A percentile compares a stretch with the other conserved stretches of the same genome.
These are phyloP conservation scores for Myxozyma kluyveri DNA, from an alignment of 805 yeast genomes.

Conservation along the genomic window DNA sequence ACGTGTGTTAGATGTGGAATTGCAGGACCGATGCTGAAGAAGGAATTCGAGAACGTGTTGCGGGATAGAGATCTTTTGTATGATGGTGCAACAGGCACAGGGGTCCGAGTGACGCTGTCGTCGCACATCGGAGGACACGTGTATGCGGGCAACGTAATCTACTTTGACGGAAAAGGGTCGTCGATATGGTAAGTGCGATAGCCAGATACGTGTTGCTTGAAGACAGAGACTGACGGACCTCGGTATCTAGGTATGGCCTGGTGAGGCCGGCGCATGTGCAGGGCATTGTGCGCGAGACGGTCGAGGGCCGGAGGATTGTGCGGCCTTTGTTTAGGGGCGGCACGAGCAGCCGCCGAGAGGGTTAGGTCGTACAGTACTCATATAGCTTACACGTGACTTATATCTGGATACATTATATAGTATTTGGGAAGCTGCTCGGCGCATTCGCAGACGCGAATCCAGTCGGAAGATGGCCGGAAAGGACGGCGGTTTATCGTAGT, in stretches of 20 bases:
- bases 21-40: slow-evolving; percentile 55
- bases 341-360: too few species aligned
- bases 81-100: slow-evolving; percentile 19
- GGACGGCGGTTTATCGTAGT: too few species aligned
- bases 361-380: background rate
- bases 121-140: slow-evolving; percentile 87
- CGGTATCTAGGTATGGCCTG: slow-evolving; percentile 68
- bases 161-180: slow-evolving; percentile 48
- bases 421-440: too few species aligned
- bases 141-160: slow-evolving; percentile 77
- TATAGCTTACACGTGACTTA: background rate
- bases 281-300: slow-evolving; percentile 57
- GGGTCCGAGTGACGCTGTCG: slow-evolving; percentile 47
- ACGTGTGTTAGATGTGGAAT: slow-evolving; percentile 53
- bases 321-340: slow-evolving; percentile 48
- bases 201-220: background rate
- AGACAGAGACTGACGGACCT: background rate
- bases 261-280: slow-evolving; percentile 66
- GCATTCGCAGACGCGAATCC: too few species aligned
- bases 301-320: slow-evolving; percentile 50
- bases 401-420: too few species aligned
- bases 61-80: slow-evolving; percentile 38
- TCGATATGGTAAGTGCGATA: slow-evolving; percentile 29
- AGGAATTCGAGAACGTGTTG: slow-evolving; percentile 51
- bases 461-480: too few species aligned